phyloP scores from a whole-genome alignment of 352 stramenopile species.

The Phytophthora sansomeana region DNA sequence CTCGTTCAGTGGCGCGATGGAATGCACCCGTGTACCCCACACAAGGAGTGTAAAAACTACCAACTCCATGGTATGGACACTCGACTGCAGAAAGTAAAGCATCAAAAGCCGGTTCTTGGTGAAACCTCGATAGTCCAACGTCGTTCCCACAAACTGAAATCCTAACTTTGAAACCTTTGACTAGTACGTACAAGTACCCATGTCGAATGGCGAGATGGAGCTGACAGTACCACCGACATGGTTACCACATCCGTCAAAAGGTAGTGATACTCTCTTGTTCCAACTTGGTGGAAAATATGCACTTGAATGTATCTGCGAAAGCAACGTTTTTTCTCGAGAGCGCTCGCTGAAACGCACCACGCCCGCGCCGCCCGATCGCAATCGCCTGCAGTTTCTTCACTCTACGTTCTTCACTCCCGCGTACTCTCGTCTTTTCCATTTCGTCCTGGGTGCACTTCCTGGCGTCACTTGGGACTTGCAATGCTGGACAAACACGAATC shows the following conservation, averaged over 20 bases:
- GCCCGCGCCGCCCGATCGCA: not conserved
- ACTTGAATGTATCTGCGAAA: not conserved
- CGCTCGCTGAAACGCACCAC: conserved; percentile 34
- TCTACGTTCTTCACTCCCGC: conserved; percentile 13
- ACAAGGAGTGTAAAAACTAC: conserved; percentile 35
- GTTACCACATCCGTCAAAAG: conserved; percentile 2
- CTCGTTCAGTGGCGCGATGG: conserved; percentile 43
- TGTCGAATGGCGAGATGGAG: conserved; percentile 9
- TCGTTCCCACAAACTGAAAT: conserved; percentile 2
- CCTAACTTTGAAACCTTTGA: not conserved
- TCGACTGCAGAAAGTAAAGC: not conserved
- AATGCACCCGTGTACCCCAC: conserved; percentile 58
- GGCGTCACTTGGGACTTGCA: conserved; percentile 12
- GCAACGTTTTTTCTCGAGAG: conserved; percentile 26
- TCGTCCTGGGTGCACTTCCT: conserved; percentile 16
- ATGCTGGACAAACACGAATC: conserved; percentile 40
- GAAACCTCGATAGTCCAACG: conserved; percentile 8
- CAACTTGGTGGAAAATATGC: conserved; percentile 22
- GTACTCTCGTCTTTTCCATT: conserved; percentile 28
- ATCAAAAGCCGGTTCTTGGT: not conserved
- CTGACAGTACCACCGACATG: conserved; percentile 7
- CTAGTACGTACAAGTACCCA: not conserved
- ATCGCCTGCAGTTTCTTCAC: conserved; percentile 23
- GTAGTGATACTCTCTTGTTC: conserved; percentile 18
- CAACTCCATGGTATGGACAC: not conserved